Base-by-base conservation (phyloP, 1,284 basidiomycete genomes). In the Ceratobasidium sp. region DNA sequence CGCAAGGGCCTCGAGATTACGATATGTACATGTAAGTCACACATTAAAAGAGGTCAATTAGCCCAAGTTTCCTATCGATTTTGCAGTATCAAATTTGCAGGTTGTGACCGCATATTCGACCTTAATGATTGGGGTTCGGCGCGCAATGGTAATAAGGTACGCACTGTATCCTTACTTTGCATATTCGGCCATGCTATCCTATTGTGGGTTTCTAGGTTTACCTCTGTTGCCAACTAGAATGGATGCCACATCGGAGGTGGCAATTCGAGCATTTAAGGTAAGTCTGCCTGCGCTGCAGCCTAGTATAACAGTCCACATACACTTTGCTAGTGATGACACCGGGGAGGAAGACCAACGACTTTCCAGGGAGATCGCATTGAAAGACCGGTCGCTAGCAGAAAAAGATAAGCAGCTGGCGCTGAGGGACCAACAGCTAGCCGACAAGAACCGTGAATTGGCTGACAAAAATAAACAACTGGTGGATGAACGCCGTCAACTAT, bases 11-110 rank as follows among this genome's bases (percentile, higher is more conserved):
- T 11, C 27, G 16, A n/a, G 34, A 46, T 22, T 7, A 24, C 39
- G 29, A 65, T n/a, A 27, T 65, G 46, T 65, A 65, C 43, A 46
- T 65, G 34, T 63, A 14, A 5, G 34, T 27, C 7, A n/a, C n/a
- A n/a, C 27, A 4, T 24, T 22, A 8, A 8, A 13, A 22, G 3
- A 19, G 4, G 19, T 48, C 4, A 19, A 6, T 19, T 2, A 27
- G 13, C n/a, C 29, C 6, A n/a, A n/a, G n/a, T n/a, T n/a, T n/a
- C n/a, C 24, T 54, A 22, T 24, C 22, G 24, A 29, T 13, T 48
- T 1, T 29, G 13, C 31, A 65, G 63, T 16, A 51, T 65, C 14
- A 43, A 51, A 49, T 46, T 48, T 8, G 63, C 29, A 34, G 63
- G 16, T 8, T 41, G n/a, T 29, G 63, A 65, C 31, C 63, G 43